Percentiles rank a stretch among this genome's conserved stretches.
These are phyloP conservation scores for Pseudogymnoascus sp. DNA, from an alignment of 2,329 filamentous ascomycete genomes.

Conservation along the genomic window DNA sequence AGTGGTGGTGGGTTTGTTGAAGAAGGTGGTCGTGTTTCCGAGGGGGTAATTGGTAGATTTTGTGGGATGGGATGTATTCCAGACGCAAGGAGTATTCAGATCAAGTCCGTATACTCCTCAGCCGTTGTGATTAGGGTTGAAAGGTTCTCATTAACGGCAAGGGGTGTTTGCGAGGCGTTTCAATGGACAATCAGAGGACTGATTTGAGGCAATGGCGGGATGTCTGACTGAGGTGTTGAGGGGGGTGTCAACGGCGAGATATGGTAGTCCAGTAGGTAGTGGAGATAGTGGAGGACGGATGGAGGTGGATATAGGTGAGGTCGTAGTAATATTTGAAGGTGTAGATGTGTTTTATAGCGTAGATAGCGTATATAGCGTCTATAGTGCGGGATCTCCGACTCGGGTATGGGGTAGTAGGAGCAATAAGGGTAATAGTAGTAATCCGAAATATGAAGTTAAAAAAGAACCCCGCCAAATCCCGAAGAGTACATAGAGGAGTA, in stretches of 20 bases:
- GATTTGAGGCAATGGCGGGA: not conserved
- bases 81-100: constrained; percentile 60
- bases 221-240: constrained; percentile 19
- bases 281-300: not conserved
- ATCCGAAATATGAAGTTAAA: not conserved
- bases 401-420: not conserved
- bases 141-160: not conserved
- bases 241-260: constrained; percentile 7
- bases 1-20: not conserved
- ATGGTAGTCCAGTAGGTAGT: not conserved
- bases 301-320: not conserved
- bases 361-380: not conserved
- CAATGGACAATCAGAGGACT: not conserved
- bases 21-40: not conserved
- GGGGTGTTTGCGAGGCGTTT: not conserved
- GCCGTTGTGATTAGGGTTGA: constrained; percentile 37
- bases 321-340: not conserved
- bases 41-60: not conserved
- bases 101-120: constrained; percentile 52
- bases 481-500: not conserved
- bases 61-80: constrained; percentile 29
- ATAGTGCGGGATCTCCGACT: not conserved
- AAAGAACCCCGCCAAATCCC: not conserved
- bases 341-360: not conserved
- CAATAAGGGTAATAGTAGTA: not conserved